Base-by-base conservation (phyloP, 805 yeast genomes). In the Metschnikowia drakensbergensis region DNA sequence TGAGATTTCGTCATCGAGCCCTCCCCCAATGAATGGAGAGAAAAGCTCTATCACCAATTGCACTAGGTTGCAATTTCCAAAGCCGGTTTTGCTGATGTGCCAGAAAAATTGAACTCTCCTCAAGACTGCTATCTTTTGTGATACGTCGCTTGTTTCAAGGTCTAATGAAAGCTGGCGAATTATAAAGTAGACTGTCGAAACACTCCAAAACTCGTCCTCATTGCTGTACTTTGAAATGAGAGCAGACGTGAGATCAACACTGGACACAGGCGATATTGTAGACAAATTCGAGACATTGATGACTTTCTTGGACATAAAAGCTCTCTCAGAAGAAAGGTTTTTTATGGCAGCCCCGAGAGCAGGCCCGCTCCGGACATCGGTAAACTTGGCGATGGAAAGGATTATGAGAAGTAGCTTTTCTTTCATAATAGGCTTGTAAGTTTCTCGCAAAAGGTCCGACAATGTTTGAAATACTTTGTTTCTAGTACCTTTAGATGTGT, bases 301-400 rank as follows among this genome's bases (percentile, higher is more conserved):
- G 3, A 35, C 30, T 4, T 4, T 7, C 6, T 28, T 22, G n/a
- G 48, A 32, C 13, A 10, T 11, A 7, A 36, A 39, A 4, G 22
- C 27, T 7, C 28, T 17, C 4, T 37, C 29, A 7, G 39, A 6
- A 3, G 4, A 4, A 10, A 2, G 5, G 7, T 28, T 38, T 9
- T 30, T n/a, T 6, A 48, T 3, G 1, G 52, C 55, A 3, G 44
- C 45, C 7, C 22, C 43, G 11, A 53, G 35, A 1, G 45, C 51
- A 0, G 37, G 13, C 30, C 68, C 74, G 6, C 62, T 58, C 0
- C 71, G 62, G 17, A 72, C 61, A 50, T 80, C 81, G 11, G 74
- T 67, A 23, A 68, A 54, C 23, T 61, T 58, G 4, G 81, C 42
- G 22, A 76, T 54, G 34, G 74, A 72, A 32, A 59, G 56, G 0